Percentiles rank a stretch among this genome's conserved stretches.
phyloP scores from a whole-genome alignment of 73 alveolate genomes.

The Paramecium sonneborni region DNA sequence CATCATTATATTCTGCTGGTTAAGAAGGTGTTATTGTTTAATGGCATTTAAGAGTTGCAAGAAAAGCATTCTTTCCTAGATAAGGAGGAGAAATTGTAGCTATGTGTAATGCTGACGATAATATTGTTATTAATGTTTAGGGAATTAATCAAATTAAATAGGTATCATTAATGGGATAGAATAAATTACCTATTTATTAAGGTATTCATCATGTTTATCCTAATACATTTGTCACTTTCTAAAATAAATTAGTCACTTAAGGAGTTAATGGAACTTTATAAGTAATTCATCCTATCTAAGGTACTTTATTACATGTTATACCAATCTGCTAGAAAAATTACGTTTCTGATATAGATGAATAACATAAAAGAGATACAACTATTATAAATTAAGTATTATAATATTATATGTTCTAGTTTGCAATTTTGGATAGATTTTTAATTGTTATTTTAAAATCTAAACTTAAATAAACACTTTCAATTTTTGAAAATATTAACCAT shows the following conservation, averaged over 20 bases:
- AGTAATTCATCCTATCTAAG: not conserved
- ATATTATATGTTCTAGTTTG: not conserved
- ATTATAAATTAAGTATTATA: not conserved
- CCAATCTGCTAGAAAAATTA: not conserved
- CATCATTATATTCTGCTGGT: slow-evolving; percentile 34
- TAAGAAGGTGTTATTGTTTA: slow-evolving; percentile 44
- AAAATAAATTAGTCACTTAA: not conserved
- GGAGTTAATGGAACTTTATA: not conserved
- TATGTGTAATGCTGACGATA: not conserved
- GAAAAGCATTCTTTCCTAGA: slow-evolving; percentile 50
- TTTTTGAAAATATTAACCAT: slow-evolving; percentile 20
- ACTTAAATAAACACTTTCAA: not conserved
- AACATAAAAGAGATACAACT: not conserved
- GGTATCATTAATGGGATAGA: not conserved
- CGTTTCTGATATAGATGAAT: not conserved
- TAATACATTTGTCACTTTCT: not conserved
- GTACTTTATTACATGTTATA: not conserved
- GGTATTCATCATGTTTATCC: not conserved
- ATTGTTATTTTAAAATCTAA: not conserved
- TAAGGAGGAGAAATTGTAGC: slow-evolving; percentile 18
- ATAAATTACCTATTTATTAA: not conserved
- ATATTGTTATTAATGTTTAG: not conserved
- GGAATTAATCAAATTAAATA: not conserved
- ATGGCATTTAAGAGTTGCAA: slow-evolving; percentile 41
- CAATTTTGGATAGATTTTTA: not conserved